Evolutionary conservation across 2,329 filamentous ascomycete genomes (phyloP).

Genomic region (Rutstroemia sp.): DNA sequence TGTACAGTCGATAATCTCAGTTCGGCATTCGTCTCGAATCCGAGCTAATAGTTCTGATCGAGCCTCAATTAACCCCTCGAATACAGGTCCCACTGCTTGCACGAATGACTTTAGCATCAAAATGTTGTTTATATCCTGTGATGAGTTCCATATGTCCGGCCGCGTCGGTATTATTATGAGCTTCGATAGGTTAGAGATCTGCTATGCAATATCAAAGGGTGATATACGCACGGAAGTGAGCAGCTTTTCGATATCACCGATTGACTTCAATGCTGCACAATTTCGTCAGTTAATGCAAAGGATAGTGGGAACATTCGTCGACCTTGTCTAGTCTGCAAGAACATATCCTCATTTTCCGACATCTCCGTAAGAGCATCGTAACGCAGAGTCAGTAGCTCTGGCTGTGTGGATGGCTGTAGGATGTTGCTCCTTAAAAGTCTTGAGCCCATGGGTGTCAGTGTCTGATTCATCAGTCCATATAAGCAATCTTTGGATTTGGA

Average conservation of each 20-base stretch:
- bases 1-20: conserved; percentile 53
- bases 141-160: conserved; percentile 58
- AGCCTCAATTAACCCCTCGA: conserved; percentile 58
- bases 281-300: neutral
- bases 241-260: conserved; percentile 73
- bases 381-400: conserved; percentile 58
- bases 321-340: conserved; percentile 68
- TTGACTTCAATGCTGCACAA: conserved; percentile 57
- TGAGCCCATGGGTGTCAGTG: conserved; percentile 79
- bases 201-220: neutral
- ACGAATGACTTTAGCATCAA: conserved; percentile 82
- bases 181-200: conserved; percentile 34
- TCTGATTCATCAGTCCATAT: conserved; percentile 79
- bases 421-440: conserved; percentile 79
- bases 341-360: conserved; percentile 75
- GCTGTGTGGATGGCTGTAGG: conserved; percentile 74
- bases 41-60: conserved; percentile 56
- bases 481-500: conserved; percentile 74
- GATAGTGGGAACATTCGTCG: neutral
- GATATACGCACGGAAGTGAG: conserved; percentile 56
- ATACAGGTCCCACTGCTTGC: conserved; percentile 57
- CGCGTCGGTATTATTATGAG: conserved; percentile 70
- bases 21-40: conserved; percentile 63
- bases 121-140: conserved; percentile 79
- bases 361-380: conserved; percentile 83